Base-by-base conservation (phyloP, 768 basidiomycete species). In the Termitomyces sp. region DNA sequence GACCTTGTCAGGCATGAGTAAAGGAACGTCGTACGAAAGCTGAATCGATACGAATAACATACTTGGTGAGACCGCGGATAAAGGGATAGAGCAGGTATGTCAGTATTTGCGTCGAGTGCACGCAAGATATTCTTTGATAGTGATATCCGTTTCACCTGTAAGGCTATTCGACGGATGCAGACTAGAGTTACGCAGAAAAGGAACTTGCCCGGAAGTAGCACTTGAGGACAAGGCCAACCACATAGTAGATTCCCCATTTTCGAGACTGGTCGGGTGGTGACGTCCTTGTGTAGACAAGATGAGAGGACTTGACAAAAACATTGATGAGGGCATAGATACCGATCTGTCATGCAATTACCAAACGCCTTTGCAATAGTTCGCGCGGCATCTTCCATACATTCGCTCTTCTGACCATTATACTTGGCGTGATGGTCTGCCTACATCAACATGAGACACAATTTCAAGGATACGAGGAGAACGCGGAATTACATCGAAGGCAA, bases 231-330 rank as follows among this genome's bases (percentile, higher is more conserved):
- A 96, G 78, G 15, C 89, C 91, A 0, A 96, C 95, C 14, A 97
- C 85, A 68, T 94, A 92, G 76, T 98, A 98, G 2, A 95, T 83
- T 0, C 94, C 88, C 94, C 94, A 91, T 77, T 92, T 92, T 67
- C 94, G 78, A 43, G 90, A 89, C 73, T 91, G 83, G 34, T 85
- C 79, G 53, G 86, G 74, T 17, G 87, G 84, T n/a, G 89, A 89
- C 42, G 78, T 83, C 64, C 91, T 89, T 64, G 34, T 52, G 3
- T 20, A 49, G 4, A 9, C 29, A 34, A 50, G 36, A 12, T 40
- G 38, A 68, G 36, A 65, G 38, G 4, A 59, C 10, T 32, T 43
- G 14, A 12, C 12, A 25, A 42, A 36, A 38, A 17, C 29, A 38
- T 20, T 2, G 5, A 53, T 9, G 36, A 12, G 40, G 7, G 31